These are phyloP conservation scores for Ambrosiella xylebori DNA, from an alignment of 2,329 filamentous ascomycete genomes.

Conservation along the genomic window DNA sequence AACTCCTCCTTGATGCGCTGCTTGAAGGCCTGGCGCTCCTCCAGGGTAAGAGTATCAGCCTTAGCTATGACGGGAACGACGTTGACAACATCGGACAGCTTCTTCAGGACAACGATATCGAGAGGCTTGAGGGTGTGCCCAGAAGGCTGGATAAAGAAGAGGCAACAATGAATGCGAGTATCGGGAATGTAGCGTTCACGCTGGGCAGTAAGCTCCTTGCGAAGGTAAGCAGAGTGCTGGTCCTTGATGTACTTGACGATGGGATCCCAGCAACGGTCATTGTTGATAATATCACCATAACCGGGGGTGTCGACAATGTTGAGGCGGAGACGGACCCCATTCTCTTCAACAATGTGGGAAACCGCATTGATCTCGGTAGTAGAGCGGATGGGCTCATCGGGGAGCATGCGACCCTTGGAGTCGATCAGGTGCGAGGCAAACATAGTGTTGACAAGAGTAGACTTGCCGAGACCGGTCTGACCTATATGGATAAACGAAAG, in stretches of 20 bases:
- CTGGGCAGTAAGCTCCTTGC: slow-evolving; percentile 98
- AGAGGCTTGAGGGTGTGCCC: slow-evolving; percentile 98
- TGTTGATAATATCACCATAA: slow-evolving; percentile 98
- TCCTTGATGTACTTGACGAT: slow-evolving; percentile 99
- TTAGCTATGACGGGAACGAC: slow-evolving; percentile 98
- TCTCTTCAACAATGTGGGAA: slow-evolving; percentile 98
- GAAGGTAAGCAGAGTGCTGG: slow-evolving; percentile 96
- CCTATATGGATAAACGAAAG: slow-evolving; percentile 35
- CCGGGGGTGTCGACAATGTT: slow-evolving; percentile 99
- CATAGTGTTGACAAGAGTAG: slow-evolving; percentile 98
- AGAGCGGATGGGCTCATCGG: slow-evolving; percentile 81
- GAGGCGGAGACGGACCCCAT: slow-evolving; percentile 86
- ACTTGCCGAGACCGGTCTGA: slow-evolving; percentile 97
- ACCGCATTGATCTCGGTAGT: slow-evolving; percentile 97
- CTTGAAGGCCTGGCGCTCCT: slow-evolving; percentile 95
- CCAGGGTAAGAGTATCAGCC: slow-evolving; percentile 85
- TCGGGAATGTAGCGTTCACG: slow-evolving; percentile 98
- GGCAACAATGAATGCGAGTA: slow-evolving; percentile 96
- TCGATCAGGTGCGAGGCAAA: slow-evolving; percentile 99
- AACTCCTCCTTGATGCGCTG: slow-evolving; percentile 99
- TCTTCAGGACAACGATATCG: slow-evolving; percentile 98
- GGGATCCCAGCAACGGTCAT: slow-evolving; percentile 99
- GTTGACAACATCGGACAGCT: slow-evolving; percentile 97
- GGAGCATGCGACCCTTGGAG: slow-evolving; percentile 85
- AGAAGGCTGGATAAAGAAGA: slow-evolving; percentile 99